These are phyloP conservation scores for Raphanus hybrid DNA, from an alignment of 441 rosid species.

Conservation along the genomic window DNA sequence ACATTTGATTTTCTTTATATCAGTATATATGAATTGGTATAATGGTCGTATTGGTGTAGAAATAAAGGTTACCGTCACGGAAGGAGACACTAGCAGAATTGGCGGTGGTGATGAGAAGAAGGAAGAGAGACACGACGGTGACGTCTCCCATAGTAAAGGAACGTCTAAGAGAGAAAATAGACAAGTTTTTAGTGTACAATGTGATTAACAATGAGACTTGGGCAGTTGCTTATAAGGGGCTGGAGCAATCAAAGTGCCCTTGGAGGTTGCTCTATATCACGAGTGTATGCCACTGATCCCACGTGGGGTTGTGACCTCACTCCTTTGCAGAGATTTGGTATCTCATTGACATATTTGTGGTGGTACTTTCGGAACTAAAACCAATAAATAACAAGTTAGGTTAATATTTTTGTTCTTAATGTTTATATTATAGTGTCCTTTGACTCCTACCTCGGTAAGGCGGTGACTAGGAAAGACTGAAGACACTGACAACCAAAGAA, in stretches of 20 bases:
- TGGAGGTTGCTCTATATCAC: slow-evolving; percentile 21
- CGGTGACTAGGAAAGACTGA: slow-evolving; percentile 34
- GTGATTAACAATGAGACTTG: slow-evolving; percentile 23
- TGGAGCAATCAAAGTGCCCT: background rate
- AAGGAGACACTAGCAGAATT: slow-evolving; percentile 45
- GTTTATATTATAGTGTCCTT: background rate
- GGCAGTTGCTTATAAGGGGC: slow-evolving; percentile 54
- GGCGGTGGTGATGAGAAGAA: slow-evolving; percentile 51
- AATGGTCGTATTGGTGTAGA: background rate
- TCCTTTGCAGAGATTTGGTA: slow-evolving; percentile 32
- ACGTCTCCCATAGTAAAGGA: slow-evolving; percentile 35
- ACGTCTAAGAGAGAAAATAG: background rate
- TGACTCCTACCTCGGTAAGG: slow-evolving; percentile 23
- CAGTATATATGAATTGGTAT: background rate
- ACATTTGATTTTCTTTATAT: background rate
- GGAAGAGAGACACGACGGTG: slow-evolving; percentile 52
- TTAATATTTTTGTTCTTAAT: background rate
- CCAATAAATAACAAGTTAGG: background rate
- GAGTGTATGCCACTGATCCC: slow-evolving; percentile 29
- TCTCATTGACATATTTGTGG: slow-evolving; percentile 11
- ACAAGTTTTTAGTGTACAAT: background rate
- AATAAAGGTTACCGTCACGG: slow-evolving; percentile 52
- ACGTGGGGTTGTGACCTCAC: slow-evolving; percentile 33
- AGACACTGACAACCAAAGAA: slow-evolving; percentile 2
- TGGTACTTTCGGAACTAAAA: background rate